Percentiles rank a stretch among this genome's conserved stretches.
phyloP scores from a whole-genome alignment of 2,329 filamentous ascomycete genomes.

The Juglanconis juglandina region DNA sequence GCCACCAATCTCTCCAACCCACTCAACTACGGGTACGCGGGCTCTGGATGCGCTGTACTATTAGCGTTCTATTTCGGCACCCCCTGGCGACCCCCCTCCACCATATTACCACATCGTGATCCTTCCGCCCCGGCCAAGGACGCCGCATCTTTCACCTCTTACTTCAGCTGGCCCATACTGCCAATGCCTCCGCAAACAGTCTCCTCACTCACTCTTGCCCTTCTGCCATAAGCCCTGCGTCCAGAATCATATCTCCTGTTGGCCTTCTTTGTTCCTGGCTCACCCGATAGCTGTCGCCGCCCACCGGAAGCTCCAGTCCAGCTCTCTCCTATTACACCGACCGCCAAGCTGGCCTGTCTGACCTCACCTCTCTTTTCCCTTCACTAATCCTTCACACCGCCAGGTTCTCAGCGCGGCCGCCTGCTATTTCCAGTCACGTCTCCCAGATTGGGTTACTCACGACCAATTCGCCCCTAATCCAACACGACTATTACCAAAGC shows the following conservation, averaged over 20 bases:
- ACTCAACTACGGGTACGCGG: too few relatives aligned
- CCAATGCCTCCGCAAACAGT: background rate
- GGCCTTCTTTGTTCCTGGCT: too few relatives aligned
- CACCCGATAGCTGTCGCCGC: background rate
- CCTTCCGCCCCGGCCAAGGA: background rate
- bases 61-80: too few relatives aligned
- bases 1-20: too few relatives aligned
- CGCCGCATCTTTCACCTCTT: background rate
- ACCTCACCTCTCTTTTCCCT: background rate
- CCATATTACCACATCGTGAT: background rate
- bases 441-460: slow-evolving; percentile 68
- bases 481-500: slow-evolving; percentile 50
- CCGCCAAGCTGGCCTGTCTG: slow-evolving; percentile 13
- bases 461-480: slow-evolving; percentile 65
- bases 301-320: slow-evolving; percentile 4
- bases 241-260: background rate
- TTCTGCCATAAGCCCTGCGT: background rate
- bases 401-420: slow-evolving; percentile 38
- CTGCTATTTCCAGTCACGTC: slow-evolving; percentile 54
- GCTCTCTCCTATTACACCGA: slow-evolving; percentile 4
- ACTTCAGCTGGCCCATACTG: background rate
- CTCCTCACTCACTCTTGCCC: background rate
- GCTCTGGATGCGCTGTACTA: too few relatives aligned
- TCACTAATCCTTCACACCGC: slow-evolving; percentile 12
- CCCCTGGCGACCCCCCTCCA: too few relatives aligned